Conservation (phyloP, 1,284 basidiomycete genomes). For the Trichosporon ovoides region DNA sequence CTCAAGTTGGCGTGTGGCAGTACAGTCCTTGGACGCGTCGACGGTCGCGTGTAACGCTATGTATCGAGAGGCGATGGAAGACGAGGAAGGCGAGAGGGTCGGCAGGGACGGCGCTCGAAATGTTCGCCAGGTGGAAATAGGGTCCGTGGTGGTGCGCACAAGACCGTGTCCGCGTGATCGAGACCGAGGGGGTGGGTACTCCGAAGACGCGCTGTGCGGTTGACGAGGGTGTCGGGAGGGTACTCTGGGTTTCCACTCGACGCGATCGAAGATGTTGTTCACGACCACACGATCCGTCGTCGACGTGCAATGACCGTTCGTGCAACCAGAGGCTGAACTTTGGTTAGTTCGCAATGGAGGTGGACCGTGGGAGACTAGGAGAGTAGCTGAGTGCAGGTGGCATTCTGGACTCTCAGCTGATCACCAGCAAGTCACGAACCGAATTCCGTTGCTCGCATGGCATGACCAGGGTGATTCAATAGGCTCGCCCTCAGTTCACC, state of each 20-base stretch:
- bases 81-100: conserved; percentile 1
- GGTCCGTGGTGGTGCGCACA: conserved; percentile 1
- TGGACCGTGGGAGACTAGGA: neutral
- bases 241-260: neutral
- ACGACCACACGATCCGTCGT: neutral
- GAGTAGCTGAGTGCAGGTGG: too few species aligned
- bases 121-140: conserved; percentile 3
- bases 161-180: conserved; percentile 4
- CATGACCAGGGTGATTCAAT: too few species aligned
- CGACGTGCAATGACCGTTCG: neutral
- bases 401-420: too few species aligned
- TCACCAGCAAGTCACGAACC: too few species aligned
- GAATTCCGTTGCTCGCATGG: too few species aligned
- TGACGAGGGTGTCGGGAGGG: neutral
- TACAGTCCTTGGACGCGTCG: neutral
- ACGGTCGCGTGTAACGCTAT: conserved; percentile 3
- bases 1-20: conserved; percentile 3
- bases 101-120: conserved; percentile 1
- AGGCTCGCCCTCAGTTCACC: too few species aligned
- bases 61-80: neutral
- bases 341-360: neutral
- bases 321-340: neutral
- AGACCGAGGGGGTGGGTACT: neutral
- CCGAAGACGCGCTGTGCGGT: neutral
- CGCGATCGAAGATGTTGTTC: neutral